Base-by-base conservation (phyloP, 2,329 filamentous ascomycete species). In the Zalaria sp. region DNA sequence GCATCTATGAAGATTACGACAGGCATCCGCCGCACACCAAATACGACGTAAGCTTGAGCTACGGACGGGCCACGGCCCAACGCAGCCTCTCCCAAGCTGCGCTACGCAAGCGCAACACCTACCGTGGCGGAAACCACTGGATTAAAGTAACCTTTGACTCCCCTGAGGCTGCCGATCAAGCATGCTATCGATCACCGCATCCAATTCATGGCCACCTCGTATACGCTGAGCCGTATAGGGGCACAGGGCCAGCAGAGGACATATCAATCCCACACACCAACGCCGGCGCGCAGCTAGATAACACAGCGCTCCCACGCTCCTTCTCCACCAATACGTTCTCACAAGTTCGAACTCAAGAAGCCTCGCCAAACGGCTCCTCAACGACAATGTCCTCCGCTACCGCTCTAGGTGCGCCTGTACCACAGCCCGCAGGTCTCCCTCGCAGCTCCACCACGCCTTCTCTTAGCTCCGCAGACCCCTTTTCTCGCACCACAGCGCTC, bases 1-100 rank as follows among this genome's bases (percentile, higher is more conserved):
- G 77, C 47, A 85, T 95, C 57, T 88, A 88, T 61, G 89, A 96
- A 64, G 88, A 95, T 63, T 96, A 96, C 61, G 78, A 87, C 5
- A 79, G 89, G 47, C 79, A 83, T 48, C 81, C 89, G n/a, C 83
- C 84, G 3, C 70, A 77, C 43, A 72, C 79, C 47, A 74, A 81
- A 44, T 89, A 82, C 66, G 82, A 65, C n/a, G 64, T 83, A 56
- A 74, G 79, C 1, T 77, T 88, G 50, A 74, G 84, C 46, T 74
- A 81, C 47, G 80, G 86, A 52, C 76, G 82, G 39, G 78, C 82
- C 6, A 74, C 81, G 48, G 78, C 81, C 38, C 75, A 78, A 44
- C 72, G 75, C 40, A 73, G 74, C 6, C 65, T 94, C 40, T 82
- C 80, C 2, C 64, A 73, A 11, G 79, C 81, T 32, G 84, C 93